Evolutionary conservation across 2,329 filamentous ascomycete genomes (phyloP), one percentile per base, ranked within the genome.

Genomic region (Capronia epimyces): DNA sequence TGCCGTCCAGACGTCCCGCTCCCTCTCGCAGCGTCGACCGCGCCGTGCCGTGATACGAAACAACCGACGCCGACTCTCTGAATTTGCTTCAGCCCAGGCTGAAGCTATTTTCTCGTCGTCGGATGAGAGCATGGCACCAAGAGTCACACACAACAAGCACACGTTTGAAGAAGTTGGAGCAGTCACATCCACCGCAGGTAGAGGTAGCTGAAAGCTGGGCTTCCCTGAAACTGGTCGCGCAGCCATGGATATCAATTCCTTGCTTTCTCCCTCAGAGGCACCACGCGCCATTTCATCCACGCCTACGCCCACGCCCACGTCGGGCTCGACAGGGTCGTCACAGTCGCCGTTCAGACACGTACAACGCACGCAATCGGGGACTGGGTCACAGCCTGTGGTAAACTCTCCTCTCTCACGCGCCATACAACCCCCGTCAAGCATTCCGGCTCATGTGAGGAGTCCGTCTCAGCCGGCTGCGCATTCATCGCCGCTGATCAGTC

Each of bases 331-430:
- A 53, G 65, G 68, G 12, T 64, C 66, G 24, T 62, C 61, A 16
- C 63, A 60, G 25, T 65, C 69, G 25, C 61, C 69, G 42, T 67
- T 65, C 49, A 70, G 70, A 57, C 60, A 62, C 50, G 53, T 69
- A 45, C 65, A 66, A 27, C 66, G 71, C 56, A 57, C 62, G 48
- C 66, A 67, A 44, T 62, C 68, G 18, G 62, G 63, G 31, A 46
- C 32, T 37, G 21, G 43, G 22, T 21, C 40, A n/a, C 48, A 51
- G 39, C 21, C 44, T 21, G 20, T 70, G 60, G 66, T 64, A 25
- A 68, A 67, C 10, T 73, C 71, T 4, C 70, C 71, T 32, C 64
- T 73, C 25, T 67, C 70, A 37, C 67, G 71, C 42, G 47, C 59
- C n/a, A 55, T 60, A n/a, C 60, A 62, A n/a, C 57, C 62, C 15